A percentile compares a stretch with the other conserved stretches of the same genome.
These are phyloP conservation scores for Farysia itapuensis DNA, from an alignment of 1,284 basidiomycete species.

Conservation along the genomic window DNA sequence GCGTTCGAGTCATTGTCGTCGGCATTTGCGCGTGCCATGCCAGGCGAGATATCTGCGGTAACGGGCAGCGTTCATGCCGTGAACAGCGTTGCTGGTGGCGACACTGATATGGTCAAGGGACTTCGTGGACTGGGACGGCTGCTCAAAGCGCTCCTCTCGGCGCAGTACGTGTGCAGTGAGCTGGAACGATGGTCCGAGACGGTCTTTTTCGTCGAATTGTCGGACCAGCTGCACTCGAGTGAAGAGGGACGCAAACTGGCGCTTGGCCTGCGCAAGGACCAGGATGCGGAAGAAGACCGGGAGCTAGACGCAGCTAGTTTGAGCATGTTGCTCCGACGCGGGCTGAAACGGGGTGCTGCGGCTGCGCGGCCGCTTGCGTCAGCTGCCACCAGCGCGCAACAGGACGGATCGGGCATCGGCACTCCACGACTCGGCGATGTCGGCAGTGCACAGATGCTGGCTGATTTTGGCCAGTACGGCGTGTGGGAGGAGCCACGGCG, in stretches of 20 bases:
- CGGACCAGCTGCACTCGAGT: slow-evolving; percentile 17
- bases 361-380: slow-evolving; percentile 16
- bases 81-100: slow-evolving; percentile 30
- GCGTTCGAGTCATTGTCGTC: slow-evolving; percentile 75
- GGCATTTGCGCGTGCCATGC: slow-evolving; percentile 82
- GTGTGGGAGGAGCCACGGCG: slow-evolving; percentile 46
- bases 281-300: slow-evolving; percentile 21
- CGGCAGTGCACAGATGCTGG: slow-evolving; percentile 5
- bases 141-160: slow-evolving; percentile 49
- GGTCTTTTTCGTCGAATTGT: slow-evolving; percentile 44
- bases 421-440: slow-evolving; percentile 15
- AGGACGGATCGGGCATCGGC: not conserved
- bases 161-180: slow-evolving; percentile 36
- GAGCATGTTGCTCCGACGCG: slow-evolving; percentile 36
- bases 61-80: slow-evolving; percentile 4
- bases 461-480: slow-evolving; percentile 16
- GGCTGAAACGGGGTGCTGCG: slow-evolving; percentile 37
- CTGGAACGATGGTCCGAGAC: slow-evolving; percentile 44
- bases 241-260: slow-evolving; percentile 24
- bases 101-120: slow-evolving; percentile 52
- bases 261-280: slow-evolving; percentile 17
- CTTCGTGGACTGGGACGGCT: slow-evolving; percentile 48
- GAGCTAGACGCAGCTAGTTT: slow-evolving; percentile 51
- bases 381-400: not conserved
- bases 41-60: slow-evolving; percentile 66